Percentiles rank a stretch among this genome's conserved stretches.
Conservation (phyloP, 768 basidiomycete species). For the Galerina sulciceps region DNA sequence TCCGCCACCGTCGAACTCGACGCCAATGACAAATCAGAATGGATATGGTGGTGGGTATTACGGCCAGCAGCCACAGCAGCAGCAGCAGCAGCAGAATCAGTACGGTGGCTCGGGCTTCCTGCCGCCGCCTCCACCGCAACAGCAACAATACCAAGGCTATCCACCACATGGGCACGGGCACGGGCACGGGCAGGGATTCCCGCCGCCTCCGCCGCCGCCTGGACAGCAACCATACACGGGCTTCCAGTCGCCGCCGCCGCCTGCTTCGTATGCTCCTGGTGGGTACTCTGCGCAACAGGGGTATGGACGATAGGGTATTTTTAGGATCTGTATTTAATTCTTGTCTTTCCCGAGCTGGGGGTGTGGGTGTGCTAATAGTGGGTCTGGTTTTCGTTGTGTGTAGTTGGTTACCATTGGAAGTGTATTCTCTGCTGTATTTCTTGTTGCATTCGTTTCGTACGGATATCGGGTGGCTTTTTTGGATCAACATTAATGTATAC, state of each 20-base stretch:
- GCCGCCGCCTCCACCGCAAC: conserved; percentile 26
- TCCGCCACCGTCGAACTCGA: not conserved
- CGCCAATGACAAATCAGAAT: not conserved
- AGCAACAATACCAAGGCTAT: conserved; percentile 11
- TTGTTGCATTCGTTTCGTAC: not conserved
- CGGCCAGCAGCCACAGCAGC: conserved; percentile 18
- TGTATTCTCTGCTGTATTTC: conserved; percentile 1
- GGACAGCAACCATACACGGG: conserved; percentile 20
- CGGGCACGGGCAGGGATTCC: conserved; percentile 19
- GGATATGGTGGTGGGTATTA: conserved; percentile 5
- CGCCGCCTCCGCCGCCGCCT: conserved; percentile 23
- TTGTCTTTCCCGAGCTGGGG: not conserved
- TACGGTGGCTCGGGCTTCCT: conserved; percentile 22
- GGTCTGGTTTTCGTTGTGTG: no score
- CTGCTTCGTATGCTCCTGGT: conserved; percentile 15
- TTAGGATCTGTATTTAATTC: not conserved
- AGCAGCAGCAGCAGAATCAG: conserved; percentile 18
- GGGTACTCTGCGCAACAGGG: conserved; percentile 26
- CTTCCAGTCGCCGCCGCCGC: conserved; percentile 25
- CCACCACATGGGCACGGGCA: conserved; percentile 15
- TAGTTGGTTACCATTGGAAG: not conserved
- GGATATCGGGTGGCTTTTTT: no score
- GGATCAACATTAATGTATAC: not conserved
- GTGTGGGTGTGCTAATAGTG: not conserved
- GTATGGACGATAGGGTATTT: conserved; percentile 21